These are phyloP conservation scores for Sarcodon aspratus DNA, from an alignment of 768 basidiomycete genomes.

Conservation along the genomic window DNA sequence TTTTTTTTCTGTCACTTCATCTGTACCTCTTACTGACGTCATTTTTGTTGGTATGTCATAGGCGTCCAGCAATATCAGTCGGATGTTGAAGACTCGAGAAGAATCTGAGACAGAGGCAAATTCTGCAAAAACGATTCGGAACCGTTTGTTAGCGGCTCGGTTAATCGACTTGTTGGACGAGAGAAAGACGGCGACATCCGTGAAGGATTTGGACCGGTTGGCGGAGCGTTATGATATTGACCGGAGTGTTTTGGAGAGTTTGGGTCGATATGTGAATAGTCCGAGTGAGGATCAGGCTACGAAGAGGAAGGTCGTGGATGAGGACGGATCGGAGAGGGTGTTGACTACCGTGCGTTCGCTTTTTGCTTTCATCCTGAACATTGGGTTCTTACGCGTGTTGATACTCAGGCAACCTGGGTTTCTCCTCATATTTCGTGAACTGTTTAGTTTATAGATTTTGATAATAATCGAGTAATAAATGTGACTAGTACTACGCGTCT, in stretches of 20 bases:
- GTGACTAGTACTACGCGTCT: too few species aligned
- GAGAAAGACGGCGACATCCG: conserved; percentile 36
- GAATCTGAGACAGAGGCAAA: conserved; percentile 45
- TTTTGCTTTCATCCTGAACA: not conserved
- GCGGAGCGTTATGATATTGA: conserved; percentile 48
- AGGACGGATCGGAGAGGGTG: conserved; percentile 44
- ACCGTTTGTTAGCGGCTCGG: conserved; percentile 41
- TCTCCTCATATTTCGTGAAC: too few species aligned
- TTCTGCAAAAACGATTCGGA: conserved; percentile 27
- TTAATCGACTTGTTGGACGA: conserved; percentile 52
- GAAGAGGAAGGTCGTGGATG: conserved; percentile 29
- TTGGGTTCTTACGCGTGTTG: too few species aligned
- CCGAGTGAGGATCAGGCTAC: conserved; percentile 46
- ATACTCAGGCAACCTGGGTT: too few species aligned
- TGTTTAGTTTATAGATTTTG: too few species aligned
- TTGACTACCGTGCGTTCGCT: conserved; percentile 34
- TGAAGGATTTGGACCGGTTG: conserved; percentile 34
- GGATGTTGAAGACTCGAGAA: conserved; percentile 40
- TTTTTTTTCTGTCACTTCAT: not conserved
- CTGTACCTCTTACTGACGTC: not conserved
- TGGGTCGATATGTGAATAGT: conserved; percentile 49
- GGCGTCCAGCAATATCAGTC: conserved; percentile 21
- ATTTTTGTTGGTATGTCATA: not conserved
- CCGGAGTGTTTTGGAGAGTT: conserved; percentile 31
- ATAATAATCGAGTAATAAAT: too few species aligned